These are phyloP conservation scores for Lentinula lateritia DNA, from an alignment of 768 basidiomycete species.

Conservation along the genomic window DNA sequence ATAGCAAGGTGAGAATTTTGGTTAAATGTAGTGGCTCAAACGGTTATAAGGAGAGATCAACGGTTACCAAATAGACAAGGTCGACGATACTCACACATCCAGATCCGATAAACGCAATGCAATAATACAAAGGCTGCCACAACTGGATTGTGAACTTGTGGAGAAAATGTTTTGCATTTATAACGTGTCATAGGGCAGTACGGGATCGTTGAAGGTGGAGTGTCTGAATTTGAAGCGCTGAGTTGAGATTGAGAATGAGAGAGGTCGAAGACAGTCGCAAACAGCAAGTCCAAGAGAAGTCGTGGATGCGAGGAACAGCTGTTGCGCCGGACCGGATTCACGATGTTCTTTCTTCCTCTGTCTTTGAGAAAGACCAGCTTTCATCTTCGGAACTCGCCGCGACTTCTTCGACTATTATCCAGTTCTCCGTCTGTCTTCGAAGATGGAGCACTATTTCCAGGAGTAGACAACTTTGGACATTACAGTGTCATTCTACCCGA, in stretches of 20 bases:
- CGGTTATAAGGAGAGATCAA: neutral
- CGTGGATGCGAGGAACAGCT: no score
- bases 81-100: no score
- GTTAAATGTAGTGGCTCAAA: neutral
- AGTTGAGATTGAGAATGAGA: no score
- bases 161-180: no score
- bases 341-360: neutral
- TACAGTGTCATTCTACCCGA: constrained; percentile 61
- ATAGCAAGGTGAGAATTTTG: neutral
- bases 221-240: no score
- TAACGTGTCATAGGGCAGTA: no score
- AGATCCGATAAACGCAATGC: no score
- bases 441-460: neutral
- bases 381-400: neutral
- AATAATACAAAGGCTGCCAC: no score
- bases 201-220: no score
- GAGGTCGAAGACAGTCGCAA: no score
- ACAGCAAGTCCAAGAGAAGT: no score
- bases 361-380: neutral
- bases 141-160: no score
- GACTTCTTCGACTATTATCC: neutral
- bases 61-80: neutral
- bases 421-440: neutral
- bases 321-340: neutral
- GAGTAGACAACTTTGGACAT: neutral